A percentile compares a stretch with the other conserved stretches of the same genome.
Evolutionary conservation across 352 stramenopile genomes (phyloP).

Genomic region (Globisporangium mamillatum): DNA sequence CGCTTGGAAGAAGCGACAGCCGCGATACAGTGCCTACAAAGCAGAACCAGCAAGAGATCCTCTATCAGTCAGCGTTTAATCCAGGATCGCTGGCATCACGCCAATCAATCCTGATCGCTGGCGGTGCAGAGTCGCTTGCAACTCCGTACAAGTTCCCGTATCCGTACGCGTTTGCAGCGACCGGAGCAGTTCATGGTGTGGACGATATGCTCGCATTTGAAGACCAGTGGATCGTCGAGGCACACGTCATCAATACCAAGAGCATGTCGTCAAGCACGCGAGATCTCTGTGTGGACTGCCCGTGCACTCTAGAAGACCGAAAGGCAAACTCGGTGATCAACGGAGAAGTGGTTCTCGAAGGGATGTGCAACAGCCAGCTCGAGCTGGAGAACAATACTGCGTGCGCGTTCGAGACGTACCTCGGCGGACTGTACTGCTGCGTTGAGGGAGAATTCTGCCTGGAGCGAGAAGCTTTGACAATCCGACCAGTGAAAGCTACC

Average conservation of each 20-base stretch:
- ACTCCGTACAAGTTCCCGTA: slow-evolving; percentile 1
- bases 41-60: not conserved
- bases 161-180: slow-evolving; percentile 12
- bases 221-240: slow-evolving; percentile 11
- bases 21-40: not conserved
- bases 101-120: slow-evolving; percentile 13
- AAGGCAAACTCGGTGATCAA: slow-evolving; percentile 17
- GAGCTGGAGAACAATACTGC: slow-evolving; percentile 10
- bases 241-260: slow-evolving; percentile 14
- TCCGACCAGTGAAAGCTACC: not conserved
- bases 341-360: not conserved
- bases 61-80: slow-evolving; percentile 4
- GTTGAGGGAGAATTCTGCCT: slow-evolving; percentile 14
- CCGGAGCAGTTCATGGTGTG: not conserved
- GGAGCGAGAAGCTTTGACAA: slow-evolving; percentile 9
- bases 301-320: slow-evolving; percentile 12
- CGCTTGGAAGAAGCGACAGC: not conserved
- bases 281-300: slow-evolving; percentile 6
- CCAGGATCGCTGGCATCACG: not conserved
- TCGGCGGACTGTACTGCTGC: slow-evolving; percentile 14
- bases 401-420: slow-evolving; percentile 14
- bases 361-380: slow-evolving; percentile 11
- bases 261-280: slow-evolving; percentile 1
- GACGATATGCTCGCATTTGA: not conserved
- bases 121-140: not conserved